phyloP scores from a whole-genome alignment of 2,329 filamentous ascomycete genomes.

The Arthrobotrys musiformis region DNA sequence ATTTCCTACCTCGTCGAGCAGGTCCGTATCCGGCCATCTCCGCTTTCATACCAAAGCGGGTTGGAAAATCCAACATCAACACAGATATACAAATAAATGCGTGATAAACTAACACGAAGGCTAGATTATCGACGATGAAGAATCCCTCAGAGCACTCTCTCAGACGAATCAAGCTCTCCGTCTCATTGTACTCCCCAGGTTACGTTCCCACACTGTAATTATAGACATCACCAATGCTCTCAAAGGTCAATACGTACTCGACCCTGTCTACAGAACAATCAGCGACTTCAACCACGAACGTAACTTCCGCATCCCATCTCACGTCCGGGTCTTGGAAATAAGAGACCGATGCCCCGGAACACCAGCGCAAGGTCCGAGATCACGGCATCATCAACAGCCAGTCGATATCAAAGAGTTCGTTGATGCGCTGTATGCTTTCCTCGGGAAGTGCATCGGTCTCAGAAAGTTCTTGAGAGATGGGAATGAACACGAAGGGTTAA shows the following conservation, averaged over 20 bases:
- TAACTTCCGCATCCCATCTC: background rate
- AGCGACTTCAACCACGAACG: slow-evolving; percentile 28
- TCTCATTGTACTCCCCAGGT: slow-evolving; percentile 10
- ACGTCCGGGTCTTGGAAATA: slow-evolving; percentile 36
- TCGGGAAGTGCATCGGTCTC: slow-evolving; percentile 27
- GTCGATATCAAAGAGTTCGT: slow-evolving; percentile 12
- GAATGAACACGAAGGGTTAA: slow-evolving; percentile 25
- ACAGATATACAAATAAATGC: background rate
- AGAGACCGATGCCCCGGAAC: slow-evolving; percentile 6
- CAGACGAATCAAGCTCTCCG: slow-evolving; percentile 25
- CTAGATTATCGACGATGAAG: slow-evolving; percentile 36
- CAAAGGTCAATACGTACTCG: background rate
- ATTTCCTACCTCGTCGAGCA: slow-evolving; percentile 33
- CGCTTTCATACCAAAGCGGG: background rate
- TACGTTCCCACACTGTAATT: slow-evolving; percentile 41
- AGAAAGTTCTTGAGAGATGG: slow-evolving; percentile 44
- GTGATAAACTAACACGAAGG: background rate
- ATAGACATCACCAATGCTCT: slow-evolving; percentile 25
- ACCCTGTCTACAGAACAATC: slow-evolving; percentile 12
- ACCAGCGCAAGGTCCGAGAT: too few relatives aligned
- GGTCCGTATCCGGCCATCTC: slow-evolving; percentile 6
- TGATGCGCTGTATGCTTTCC: slow-evolving; percentile 13
- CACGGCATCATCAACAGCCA: too few relatives aligned
- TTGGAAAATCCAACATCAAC: slow-evolving; percentile 11
- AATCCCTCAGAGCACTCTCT: slow-evolving; percentile 33